These are phyloP conservation scores for Leccinum uliginosum DNA, from an alignment of 768 basidiomycete genomes.

Conservation along the genomic window DNA sequence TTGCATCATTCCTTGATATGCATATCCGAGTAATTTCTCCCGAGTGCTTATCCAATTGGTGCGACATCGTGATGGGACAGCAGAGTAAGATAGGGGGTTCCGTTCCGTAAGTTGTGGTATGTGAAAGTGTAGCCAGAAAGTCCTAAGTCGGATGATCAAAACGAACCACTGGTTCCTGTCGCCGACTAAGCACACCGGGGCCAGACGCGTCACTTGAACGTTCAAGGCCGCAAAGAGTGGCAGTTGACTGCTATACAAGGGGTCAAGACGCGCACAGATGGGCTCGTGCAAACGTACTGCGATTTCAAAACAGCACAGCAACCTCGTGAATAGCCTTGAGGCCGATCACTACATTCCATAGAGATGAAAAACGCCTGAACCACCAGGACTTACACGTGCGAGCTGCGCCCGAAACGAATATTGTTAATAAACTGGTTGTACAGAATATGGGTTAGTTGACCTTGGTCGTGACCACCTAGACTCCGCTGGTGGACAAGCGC, in stretches of 20 bases:
- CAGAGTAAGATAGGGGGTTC: neutral
- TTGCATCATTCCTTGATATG: neutral
- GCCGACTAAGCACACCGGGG: neutral
- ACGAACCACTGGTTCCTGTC: neutral
- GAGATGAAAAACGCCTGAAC: neutral
- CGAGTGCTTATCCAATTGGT: neutral
- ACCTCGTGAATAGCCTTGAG: conserved; percentile 13
- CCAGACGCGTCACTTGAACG: neutral
- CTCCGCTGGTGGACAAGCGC: neutral
- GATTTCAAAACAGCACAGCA: conserved; percentile 1
- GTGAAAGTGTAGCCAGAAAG: neutral
- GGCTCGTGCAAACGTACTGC: neutral
- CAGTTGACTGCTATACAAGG: neutral
- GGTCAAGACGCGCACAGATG: neutral
- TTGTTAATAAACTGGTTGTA: conserved; percentile 3
- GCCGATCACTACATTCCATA: neutral
- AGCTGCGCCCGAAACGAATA: neutral
- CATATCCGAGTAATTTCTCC: neutral
- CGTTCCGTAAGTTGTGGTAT: neutral
- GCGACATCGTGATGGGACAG: neutral
- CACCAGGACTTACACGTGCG: neutral
- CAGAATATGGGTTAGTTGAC: neutral
- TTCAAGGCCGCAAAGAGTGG: neutral
- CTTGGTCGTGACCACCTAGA: neutral
- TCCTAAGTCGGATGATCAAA: conserved; percentile 16